Percentiles rank a stretch among this genome's conserved stretches.
Conservation (phyloP, 2,329 filamentous ascomycete species). For the Plenodomus biglobosus region DNA sequence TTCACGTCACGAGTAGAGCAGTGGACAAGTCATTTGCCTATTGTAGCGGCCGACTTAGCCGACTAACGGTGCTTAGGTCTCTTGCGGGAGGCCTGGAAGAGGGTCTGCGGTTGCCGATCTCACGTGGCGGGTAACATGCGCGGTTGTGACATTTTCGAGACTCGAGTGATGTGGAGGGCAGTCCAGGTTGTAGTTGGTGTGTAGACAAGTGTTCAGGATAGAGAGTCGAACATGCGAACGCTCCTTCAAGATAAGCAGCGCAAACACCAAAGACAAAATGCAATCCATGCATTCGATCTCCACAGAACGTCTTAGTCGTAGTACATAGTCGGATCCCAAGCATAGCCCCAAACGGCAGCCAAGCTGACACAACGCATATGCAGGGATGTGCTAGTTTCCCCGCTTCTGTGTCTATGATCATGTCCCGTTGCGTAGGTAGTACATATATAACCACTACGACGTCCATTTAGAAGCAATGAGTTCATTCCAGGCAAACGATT, state of each 20-base stretch:
- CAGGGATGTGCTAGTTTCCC: slow-evolving; percentile 22
- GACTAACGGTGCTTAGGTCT: slow-evolving; percentile 14
- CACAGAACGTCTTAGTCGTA: not conserved
- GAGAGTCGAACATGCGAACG: not conserved
- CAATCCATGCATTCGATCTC: slow-evolving; percentile 1
- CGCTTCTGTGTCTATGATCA: slow-evolving; percentile 14
- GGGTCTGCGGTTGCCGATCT: slow-evolving; percentile 14
- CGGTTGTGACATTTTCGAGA: not conserved
- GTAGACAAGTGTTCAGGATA: not conserved
- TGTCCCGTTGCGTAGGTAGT: slow-evolving; percentile 10
- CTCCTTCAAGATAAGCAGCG: not conserved
- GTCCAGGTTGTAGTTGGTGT: not conserved
- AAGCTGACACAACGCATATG: slow-evolving; percentile 6
- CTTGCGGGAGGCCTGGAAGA: slow-evolving; percentile 17
- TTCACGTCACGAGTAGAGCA: slow-evolving; percentile 25
- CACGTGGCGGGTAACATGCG: slow-evolving; percentile 10
- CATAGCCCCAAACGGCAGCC: slow-evolving; percentile 21
- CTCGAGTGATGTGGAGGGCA: no score
- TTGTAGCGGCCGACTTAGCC: slow-evolving; percentile 23
- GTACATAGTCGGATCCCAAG: slow-evolving; percentile 9
- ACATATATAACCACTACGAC: slow-evolving; percentile 23
- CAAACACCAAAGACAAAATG: slow-evolving; percentile 1
- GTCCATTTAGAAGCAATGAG: not conserved
- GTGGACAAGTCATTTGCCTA: slow-evolving; percentile 3
- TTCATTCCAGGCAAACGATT: slow-evolving; percentile 15